Evolutionary conservation across 257 asterid species (phyloP).

Genomic region (Solanum megistacrolobum): DNA sequence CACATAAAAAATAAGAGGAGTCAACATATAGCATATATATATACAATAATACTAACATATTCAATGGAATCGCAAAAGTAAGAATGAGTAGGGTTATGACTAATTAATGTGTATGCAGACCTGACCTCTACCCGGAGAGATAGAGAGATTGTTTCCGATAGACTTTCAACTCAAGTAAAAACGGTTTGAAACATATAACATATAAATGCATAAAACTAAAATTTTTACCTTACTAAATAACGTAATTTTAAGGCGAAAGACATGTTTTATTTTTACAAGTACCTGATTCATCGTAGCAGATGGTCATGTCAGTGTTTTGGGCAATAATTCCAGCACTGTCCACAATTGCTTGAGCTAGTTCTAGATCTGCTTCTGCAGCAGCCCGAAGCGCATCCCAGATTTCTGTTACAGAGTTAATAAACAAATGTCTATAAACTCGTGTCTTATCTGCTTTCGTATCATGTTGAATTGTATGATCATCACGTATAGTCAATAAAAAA

Average conservation of each 20-base stretch:
- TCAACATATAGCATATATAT: not conserved
- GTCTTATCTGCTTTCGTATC: not conserved
- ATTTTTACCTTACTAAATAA: not conserved
- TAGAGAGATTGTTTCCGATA: accelerated
- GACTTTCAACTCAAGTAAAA: not conserved
- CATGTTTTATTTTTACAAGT: not conserved
- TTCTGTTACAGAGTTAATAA: conserved; percentile 18
- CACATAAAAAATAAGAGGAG: no score
- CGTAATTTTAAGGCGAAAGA: not conserved
- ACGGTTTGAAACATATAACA: not conserved
- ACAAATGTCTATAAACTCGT: not conserved
- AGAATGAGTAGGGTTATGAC: not conserved
- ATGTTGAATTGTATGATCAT: not conserved
- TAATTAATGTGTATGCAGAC: not conserved
- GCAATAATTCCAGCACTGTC: conserved; percentile 66
- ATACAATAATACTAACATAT: no score
- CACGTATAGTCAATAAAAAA: not conserved
- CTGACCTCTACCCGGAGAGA: not conserved
- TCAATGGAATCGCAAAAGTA: accelerated
- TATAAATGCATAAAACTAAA: not conserved
- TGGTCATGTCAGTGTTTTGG: conserved; percentile 68
- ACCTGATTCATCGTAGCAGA: conserved; percentile 90
- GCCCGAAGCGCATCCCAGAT: conserved; percentile 80
- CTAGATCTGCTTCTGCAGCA: conserved; percentile 64
- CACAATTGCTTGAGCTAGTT: conserved; percentile 49